A percentile compares a stretch with the other conserved stretches of the same genome.
These are phyloP conservation scores for Dioscorea cayenensis DNA, from an alignment of 116 monocot species.

Conservation along the genomic window DNA sequence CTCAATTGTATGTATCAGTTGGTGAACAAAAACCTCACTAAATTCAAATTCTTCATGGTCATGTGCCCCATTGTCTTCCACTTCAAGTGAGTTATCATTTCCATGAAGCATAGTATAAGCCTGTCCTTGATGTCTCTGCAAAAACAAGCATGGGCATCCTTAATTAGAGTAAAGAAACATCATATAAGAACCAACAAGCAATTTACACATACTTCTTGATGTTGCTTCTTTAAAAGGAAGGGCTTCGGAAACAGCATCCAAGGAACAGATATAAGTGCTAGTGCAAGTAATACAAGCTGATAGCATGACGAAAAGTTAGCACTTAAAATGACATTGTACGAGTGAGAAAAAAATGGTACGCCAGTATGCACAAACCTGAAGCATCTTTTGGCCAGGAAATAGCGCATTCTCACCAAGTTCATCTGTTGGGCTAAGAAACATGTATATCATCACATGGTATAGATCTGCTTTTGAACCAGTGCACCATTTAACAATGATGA, in stretches of 20 bases:
- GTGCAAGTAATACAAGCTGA: conserved; percentile 80
- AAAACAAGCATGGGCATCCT: neutral
- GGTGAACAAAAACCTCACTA: conserved; percentile 96
- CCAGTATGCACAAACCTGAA: conserved; percentile 50
- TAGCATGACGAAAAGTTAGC: conserved; percentile 8
- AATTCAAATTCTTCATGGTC: conserved; percentile 94
- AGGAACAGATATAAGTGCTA: conserved; percentile 91
- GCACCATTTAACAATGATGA: conserved; percentile 96
- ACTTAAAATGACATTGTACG: neutral
- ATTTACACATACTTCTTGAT: conserved; percentile 47
- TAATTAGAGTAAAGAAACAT: neutral
- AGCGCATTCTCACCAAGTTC: conserved; percentile 98
- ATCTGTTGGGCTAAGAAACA: conserved; percentile 99
- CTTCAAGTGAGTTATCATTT: conserved; percentile 57
- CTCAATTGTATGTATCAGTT: conserved; percentile 98
- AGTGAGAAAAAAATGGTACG: neutral
- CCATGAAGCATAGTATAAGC: conserved; percentile 61
- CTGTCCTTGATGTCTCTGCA: conserved; percentile 95
- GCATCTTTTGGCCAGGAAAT: conserved; percentile 76
- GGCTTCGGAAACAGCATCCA: conserved; percentile 99
- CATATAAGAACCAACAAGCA: neutral
- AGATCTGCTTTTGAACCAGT: conserved; percentile 93
- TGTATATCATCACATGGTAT: conserved; percentile 99
- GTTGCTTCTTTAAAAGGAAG: conserved; percentile 85
- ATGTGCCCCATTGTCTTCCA: conserved; percentile 50